Evolutionary conservation across 1,139 yeast species (phyloP), one percentile per base, ranked within the genome.

Genomic region (Saccharomyces hybrid): DNA sequence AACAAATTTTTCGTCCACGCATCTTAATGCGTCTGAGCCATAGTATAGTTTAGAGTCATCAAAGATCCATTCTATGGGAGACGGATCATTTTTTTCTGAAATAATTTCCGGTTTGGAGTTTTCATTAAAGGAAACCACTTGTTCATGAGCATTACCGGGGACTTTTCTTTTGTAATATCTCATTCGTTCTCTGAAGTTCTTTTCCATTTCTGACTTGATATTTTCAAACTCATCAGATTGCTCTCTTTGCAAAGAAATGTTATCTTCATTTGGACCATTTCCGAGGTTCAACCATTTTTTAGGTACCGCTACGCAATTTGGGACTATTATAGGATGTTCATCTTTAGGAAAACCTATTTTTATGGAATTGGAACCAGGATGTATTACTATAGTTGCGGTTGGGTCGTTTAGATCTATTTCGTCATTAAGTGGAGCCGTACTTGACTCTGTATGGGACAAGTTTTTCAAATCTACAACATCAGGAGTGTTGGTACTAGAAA

Each of bases 101-200:
- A 89, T 82, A n/a, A 69, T 69, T 65, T 88, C 95, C 0, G 88
- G 84, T 56, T 76, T 77, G 13, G 75, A 75, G 5, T 84, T 80
- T 51, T 78, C 77, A 70, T 93, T 93, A 73, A 81, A 93, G 57
- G 83, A 81, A n/a, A 80, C 75, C 9, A 89, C 96, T 7, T 87
- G 79, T 61, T 91, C 97, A 55, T 85, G 80, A 11, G 96, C 88
- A 69, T 88, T 88, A 6, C 96, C 93, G 59, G 88, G 79, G 54
- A 91, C 80, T 62, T 97, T 79, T 54, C 97, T 80, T 69, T 93
- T 93, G 71, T 91, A 90, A 70, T 81, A 90, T 62, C 90, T 78
- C 98, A 93, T 91, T 63, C 99, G 79, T 55, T 95, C 97, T 65
- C 80, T 84, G 71, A 91, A 89, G 67, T 87, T 95, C 55, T 80